Evolutionary conservation across 148 eudicot species (phyloP), one percentile per base, ranked within the genome.

Genomic region (Camellia sinensis): DNA sequence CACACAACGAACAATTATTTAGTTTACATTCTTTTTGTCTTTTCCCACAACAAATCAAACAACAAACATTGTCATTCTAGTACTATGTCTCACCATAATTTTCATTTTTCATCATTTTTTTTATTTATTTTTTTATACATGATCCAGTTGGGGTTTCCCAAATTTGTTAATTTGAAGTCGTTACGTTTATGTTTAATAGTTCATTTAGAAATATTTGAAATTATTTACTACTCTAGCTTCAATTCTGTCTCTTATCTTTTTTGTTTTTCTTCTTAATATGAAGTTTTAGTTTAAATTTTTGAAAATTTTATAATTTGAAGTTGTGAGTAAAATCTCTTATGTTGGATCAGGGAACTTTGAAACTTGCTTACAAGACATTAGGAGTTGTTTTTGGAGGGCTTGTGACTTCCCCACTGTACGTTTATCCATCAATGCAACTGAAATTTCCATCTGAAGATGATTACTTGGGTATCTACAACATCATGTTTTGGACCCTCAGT

Each of bases 401-500:
- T 11, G 93, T 88, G 75, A 90, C 93, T 62, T 90, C 93, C 57
- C 93, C 93, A 46, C 89, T 90, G 19, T 88, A 90, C 81, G 93
- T 90, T 1, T 90, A 87, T 73, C 93, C 95, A 52, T 90, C 95
- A 14, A 87, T 92, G 90, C 87, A 81, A 0, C 74, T 92, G 78
- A 88, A 79, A 67, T 82, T 84, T 48, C 95, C 95, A 21, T 88
- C 86, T 9, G 89, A 90, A 86, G 88, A 83, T 15, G 91, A 90
- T 74, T 90, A 88, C 73, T 82, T 92, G 89, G 95, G 93, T 54
- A 87, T 92, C 73, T 89, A 83, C 79, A 78, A 90, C 74, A 87
- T 90, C 80, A 90, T 92, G 89, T 88, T 92, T 71, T 92, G 93
- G 95, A 88, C 95, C 73, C 93, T 90, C 46, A 90, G 83, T 79